phyloP scores from a whole-genome alignment of 768 basidiomycete genomes.

The Hericium coralloides region DNA sequence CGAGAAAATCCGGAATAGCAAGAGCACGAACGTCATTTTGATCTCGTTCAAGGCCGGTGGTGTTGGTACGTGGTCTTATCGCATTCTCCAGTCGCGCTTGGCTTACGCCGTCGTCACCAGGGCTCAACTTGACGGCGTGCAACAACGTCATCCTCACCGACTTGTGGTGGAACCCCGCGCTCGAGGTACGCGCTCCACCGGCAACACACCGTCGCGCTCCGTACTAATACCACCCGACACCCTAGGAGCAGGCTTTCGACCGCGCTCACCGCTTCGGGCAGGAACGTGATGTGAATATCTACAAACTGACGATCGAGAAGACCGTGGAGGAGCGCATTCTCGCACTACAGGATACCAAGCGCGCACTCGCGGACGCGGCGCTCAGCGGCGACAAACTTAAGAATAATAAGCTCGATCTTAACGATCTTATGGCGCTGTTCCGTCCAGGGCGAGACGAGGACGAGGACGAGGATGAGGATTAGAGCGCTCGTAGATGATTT shows the following conservation, averaged over 20 bases:
- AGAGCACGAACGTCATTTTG: conserved; percentile 63
- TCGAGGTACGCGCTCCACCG: conserved; percentile 45
- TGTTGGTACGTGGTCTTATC: conserved; percentile 44
- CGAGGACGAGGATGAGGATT: conserved; percentile 31
- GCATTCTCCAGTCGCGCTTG: too few relatives aligned
- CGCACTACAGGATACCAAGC: conserved; percentile 88
- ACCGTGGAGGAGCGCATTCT: conserved; percentile 88
- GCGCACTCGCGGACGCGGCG: conserved; percentile 74
- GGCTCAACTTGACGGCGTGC: conserved; percentile 86
- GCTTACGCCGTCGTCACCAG: conserved; percentile 25
- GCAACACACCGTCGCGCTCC: neutral
- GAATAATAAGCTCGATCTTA: conserved; percentile 73
- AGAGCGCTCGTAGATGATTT: too few relatives aligned
- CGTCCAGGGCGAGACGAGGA: conserved; percentile 47
- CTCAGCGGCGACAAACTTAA: conserved; percentile 84
- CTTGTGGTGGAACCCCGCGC: conserved; percentile 91
- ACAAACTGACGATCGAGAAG: conserved; percentile 78
- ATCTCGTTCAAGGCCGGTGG: conserved; percentile 97
- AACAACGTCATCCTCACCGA: conserved; percentile 93
- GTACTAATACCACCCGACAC: neutral
- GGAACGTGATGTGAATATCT: conserved; percentile 76
- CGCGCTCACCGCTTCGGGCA: conserved; percentile 89
- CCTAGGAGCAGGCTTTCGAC: conserved; percentile 86
- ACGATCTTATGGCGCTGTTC: conserved; percentile 82
- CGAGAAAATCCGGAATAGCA: conserved; percentile 56